Conservation (phyloP, 1,284 basidiomycete species). For the Caloboletus firmus region DNA sequence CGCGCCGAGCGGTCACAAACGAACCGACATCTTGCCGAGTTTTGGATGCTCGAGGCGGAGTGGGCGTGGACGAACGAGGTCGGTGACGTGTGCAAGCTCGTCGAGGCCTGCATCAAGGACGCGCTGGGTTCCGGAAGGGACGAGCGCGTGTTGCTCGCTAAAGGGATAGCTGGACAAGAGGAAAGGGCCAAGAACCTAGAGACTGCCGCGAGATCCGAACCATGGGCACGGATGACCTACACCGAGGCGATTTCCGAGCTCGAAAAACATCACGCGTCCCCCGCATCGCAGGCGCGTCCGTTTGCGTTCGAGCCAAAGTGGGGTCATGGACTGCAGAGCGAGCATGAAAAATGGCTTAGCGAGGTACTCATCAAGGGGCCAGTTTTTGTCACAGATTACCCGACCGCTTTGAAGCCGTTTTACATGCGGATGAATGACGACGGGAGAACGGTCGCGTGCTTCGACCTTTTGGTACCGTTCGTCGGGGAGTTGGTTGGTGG, state of each 20-base stretch:
- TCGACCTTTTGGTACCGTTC: slow-evolving; percentile 88
- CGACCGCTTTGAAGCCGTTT: slow-evolving; percentile 83
- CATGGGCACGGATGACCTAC: slow-evolving; percentile 82
- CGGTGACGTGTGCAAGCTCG: slow-evolving; percentile 64
- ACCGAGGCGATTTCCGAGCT: slow-evolving; percentile 72
- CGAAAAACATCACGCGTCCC: slow-evolving; percentile 37
- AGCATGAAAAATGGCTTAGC: slow-evolving; percentile 92
- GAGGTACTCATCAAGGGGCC: slow-evolving; percentile 68
- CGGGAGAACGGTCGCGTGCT: slow-evolving; percentile 78
- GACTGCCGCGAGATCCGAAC: slow-evolving; percentile 35
- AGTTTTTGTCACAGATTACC: slow-evolving; percentile 92
- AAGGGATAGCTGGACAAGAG: slow-evolving; percentile 33
- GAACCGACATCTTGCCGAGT: slow-evolving; percentile 92
- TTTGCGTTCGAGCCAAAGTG: slow-evolving; percentile 66
- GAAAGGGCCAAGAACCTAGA: slow-evolving; percentile 30
- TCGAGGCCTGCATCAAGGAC: slow-evolving; percentile 65
- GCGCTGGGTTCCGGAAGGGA: slow-evolving; percentile 38
- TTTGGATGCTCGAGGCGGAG: slow-evolving; percentile 99
- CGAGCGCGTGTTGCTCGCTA: slow-evolving; percentile 41
- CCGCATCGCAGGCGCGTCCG: slow-evolving; percentile 19
- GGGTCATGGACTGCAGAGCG: slow-evolving; percentile 77
- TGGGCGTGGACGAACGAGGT: slow-evolving; percentile 62
- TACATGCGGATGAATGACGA: slow-evolving; percentile 81
- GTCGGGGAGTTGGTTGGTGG: slow-evolving; percentile 93
- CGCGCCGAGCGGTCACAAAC: slow-evolving; percentile 90